Evolutionary conservation across 768 basidiomycete genomes (phyloP), one percentile per base, ranked within the genome.

Genomic region (Vishniacozyma victoriae): DNA sequence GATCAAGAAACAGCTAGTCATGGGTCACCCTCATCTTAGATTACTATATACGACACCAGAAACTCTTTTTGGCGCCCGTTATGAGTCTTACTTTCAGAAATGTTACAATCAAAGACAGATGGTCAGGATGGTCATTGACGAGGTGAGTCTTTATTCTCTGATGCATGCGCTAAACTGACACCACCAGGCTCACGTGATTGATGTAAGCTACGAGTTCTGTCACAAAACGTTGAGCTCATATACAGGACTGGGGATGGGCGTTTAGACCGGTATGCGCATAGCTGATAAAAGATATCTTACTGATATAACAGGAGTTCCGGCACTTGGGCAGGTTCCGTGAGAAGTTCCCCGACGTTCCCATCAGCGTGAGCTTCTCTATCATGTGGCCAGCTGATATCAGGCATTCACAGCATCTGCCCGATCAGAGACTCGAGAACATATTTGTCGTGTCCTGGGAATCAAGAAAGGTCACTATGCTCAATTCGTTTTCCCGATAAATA

Each of bases 351-450:
- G 54, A 60, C 16, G 50, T 71, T 3, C 69, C 72, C 1, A 68
- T 73, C 31, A 73, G 69, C n/a, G 68, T 63, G 29, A 51, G 59
- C 16, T 20, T 27, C 16, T n/a, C 19, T 6, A 31, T 25, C 15
- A 38, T 13, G 1, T 13, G 33, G 25, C n/a, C 4, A 4, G 22
- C 41, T 54, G 36, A 48, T 37, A 26, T 4, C 20, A 64, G 70
- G 72, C 72, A 18, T 44, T 73, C 23, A 73, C 72, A 5, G 72
- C 71, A 7, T 72, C 72, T 3, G 72, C 72, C 1, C 72, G 71
- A 5, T 46, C 55, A n/a, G 54, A 62, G 31, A 68, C 70, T 9
- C 60, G 71, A 25, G 53, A 55, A 15, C 69, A 72, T 44, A 72
- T 73, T 57, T 53, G 66, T 25, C 37, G 50, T 15, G 54, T 52